A percentile compares a stretch with the other conserved stretches of the same genome.
Evolutionary conservation across 805 yeast genomes (phyloP).

Genomic region (Monosporozyma solicola): DNA sequence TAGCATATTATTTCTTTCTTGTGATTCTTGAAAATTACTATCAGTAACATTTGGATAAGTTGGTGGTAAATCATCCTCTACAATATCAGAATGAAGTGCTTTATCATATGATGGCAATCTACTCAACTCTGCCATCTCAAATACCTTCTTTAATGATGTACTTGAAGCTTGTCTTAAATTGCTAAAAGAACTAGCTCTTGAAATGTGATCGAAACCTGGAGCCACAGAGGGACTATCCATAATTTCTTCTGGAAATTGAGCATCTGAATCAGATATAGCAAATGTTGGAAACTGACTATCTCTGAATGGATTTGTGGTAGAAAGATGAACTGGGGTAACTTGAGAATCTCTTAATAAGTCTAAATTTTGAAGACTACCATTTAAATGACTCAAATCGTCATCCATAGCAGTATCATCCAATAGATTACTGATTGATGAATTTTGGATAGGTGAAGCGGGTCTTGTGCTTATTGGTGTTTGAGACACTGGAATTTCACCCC

Average conservation of each 20-base stretch:
- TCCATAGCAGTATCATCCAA: background rate
- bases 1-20: background rate
- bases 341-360: background rate
- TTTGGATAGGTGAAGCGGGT: conserved; percentile 2
- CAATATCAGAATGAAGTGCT: conserved; percentile 50
- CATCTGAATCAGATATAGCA: conserved; percentile 4
- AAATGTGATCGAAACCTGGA: conserved; percentile 49
- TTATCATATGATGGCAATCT: conserved; percentile 79
- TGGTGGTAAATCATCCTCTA: conserved; percentile 58
- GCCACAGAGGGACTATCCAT: conserved; percentile 23
- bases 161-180: conserved; percentile 32
- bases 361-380: background rate
- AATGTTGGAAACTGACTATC: conserved; percentile 4
- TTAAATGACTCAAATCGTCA: background rate
- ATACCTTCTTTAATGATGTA: conserved; percentile 25
- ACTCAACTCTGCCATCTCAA: conserved; percentile 42
- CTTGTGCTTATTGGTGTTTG: conserved; percentile 4
- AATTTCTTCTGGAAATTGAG: conserved; percentile 1
- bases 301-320: conserved; percentile 4
- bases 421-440: background rate
- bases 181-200: conserved; percentile 47
- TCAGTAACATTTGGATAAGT: conserved; percentile 35
- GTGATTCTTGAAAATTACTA: background rate
- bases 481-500: conserved; percentile 43
- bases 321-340: conserved; percentile 2